A percentile compares a stretch with the other conserved stretches of the same genome.
Conservation (phyloP, 2,329 filamentous ascomycete genomes). For the Paraphaeosphaeria minitans region DNA sequence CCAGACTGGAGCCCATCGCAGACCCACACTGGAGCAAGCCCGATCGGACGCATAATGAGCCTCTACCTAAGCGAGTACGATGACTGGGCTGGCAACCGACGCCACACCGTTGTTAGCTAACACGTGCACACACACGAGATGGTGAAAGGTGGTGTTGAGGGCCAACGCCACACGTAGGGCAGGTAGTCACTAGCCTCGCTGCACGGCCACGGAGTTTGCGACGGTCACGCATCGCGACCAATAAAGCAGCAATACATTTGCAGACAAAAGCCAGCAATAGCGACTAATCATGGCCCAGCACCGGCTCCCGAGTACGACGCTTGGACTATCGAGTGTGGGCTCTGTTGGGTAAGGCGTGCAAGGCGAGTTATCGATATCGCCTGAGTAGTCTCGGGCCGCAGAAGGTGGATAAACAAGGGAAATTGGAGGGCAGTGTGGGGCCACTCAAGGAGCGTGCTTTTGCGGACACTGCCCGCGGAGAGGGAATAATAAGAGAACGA, state of each 20-base stretch:
- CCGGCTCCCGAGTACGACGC: constrained; percentile 13
- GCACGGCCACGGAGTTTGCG: constrained; percentile 1
- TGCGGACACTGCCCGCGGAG: neutral
- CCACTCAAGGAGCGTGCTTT: neutral
- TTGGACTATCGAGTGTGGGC: constrained; percentile 17
- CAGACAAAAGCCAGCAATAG: neutral
- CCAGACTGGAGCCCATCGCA: neutral
- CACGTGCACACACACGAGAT: constrained; percentile 1
- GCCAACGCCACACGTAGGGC: constrained; percentile 1
- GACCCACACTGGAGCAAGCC: neutral
- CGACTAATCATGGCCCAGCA: constrained; percentile 4
- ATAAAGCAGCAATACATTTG: neutral
- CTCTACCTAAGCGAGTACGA: constrained; percentile 1
- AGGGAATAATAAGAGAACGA: neutral
- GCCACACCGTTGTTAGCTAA: neutral
- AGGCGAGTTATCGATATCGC: constrained; percentile 10
- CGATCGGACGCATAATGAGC: too few relatives aligned
- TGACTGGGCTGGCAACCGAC: constrained; percentile 5
- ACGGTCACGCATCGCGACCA: neutral
- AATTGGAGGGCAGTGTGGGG: too few relatives aligned
- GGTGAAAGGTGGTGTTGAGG: constrained; percentile 1
- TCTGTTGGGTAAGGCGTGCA: constrained; percentile 12
- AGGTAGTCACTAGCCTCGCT: neutral
- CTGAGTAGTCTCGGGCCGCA: neutral
- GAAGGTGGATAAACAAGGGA: neutral